Base-by-base conservation (phyloP, 306 rosid species). In the Cucurbita argyrosperma region DNA sequence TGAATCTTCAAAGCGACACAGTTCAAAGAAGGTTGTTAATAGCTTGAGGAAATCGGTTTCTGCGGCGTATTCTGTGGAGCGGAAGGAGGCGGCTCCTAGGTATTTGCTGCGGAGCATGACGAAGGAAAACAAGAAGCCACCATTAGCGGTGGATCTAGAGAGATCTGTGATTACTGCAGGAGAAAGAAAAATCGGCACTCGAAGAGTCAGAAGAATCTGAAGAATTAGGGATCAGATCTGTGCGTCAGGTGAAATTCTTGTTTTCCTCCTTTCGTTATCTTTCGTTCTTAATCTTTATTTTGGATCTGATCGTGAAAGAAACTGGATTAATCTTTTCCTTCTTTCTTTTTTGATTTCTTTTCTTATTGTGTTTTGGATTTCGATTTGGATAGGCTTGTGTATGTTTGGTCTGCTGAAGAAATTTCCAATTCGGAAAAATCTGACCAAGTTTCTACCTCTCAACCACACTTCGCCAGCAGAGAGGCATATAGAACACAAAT, bases 71-170 rank as follows among this genome's bases (percentile, higher is more conserved):
- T 78, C 91, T 0, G 81, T 74, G 30, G 90, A 83, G 74, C 78
- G 57, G 68, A 78, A 57, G 7, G 71, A 61, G 68, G 89, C 84
- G 82, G 79, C 92, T 49, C 96, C 99, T 0, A 82, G 99, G 79
- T 94, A 94, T 78, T 78, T 85, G 95, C 88, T 94, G 50, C 79
- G 99, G 58, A 94, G 99, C 77, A 87, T 82, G 92, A 84, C 78
- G 62, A 94, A 91, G 79, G 99, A 88, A 42, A 91, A 80, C 18
- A 91, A 86, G 83, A 94, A 87, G 37, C 99, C 96, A 52, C 96
- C 97, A 62, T 64, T 71, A 37, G 79, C 90, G 37, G 16, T 75
- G 1, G 83, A 73, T 23, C 57, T 58, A 21, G 88, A 77, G n/a
- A 91, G 74, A 69, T 80, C 87, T 7, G 64, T 8, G 30, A 0